Evolutionary conservation across 2,329 filamentous ascomycete genomes (phyloP), one percentile per base, ranked within the genome.

Genomic region (Microascus cirrosus): DNA sequence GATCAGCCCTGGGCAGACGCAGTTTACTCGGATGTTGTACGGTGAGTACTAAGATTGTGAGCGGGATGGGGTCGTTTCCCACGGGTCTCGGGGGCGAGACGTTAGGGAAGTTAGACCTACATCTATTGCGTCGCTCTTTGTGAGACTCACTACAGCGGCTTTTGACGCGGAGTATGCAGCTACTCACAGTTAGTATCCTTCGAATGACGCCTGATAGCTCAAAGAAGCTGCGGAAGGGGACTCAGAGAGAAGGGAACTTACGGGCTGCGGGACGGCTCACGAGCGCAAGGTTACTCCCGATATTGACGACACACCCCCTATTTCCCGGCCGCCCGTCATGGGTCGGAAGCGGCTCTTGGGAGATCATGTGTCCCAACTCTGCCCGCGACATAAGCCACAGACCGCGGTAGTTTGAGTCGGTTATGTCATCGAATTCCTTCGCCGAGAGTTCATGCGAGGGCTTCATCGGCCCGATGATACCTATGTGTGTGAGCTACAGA

Each of bases 81-180:
- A 20, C 3, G 8, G 39, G 39, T 7, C 15, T n/a, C 39, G 11
- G 39, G 28, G 28, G 28, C 8, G 4, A 32, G 45, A 50, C 12
- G 42, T 2, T 2, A 45, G 42, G 42, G 42, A 13, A 11, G 20
- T n/a, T 10, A 24, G 54, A 64, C 69, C 61, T 57, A 74, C 73
- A 62, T 77, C 73, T 45, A 77, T 73, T n/a, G 75, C 75, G 66
- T 77, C 74, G 55, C 70, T 71, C 59, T 70, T 73, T 3, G 76
- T 78, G 66, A 78, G 66, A 42, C 69, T 69, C 8, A 76, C 71
- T 0, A 77, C 70, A 1, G 74, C 76, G 4, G 74, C 73, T 57
- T 77, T 78, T 5, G 70, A 72, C 1, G 74, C 74, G 58, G 70
- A 74, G 59, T 78, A 78, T 2, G 72, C 71, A 1, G 73, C 73